phyloP scores from a whole-genome alignment of 495 filamentous ascomycete species.

The Penicillium subrubescens region DNA sequence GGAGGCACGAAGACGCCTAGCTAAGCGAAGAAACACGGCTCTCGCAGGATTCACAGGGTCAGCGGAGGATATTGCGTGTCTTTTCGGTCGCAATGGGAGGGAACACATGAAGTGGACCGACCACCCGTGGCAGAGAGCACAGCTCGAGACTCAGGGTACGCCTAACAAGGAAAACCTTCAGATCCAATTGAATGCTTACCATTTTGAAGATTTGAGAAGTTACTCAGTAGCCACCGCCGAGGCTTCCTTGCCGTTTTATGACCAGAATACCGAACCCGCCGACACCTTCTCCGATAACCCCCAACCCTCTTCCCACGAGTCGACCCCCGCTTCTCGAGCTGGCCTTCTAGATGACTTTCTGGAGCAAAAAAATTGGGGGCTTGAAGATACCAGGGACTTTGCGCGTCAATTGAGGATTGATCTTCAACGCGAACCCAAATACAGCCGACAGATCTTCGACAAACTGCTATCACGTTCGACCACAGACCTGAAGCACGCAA shows the following conservation, averaged over 20 bases:
- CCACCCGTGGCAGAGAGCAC: slow-evolving; percentile 30
- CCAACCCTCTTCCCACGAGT: not conserved
- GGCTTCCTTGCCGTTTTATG: slow-evolving; percentile 22
- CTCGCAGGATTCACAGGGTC: slow-evolving; percentile 39
- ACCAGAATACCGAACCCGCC: slow-evolving; percentile 23
- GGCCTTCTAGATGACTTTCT: slow-evolving; percentile 26
- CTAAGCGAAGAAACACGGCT: slow-evolving; percentile 53
- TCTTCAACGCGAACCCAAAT: slow-evolving; percentile 40
- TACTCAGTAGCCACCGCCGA: slow-evolving; percentile 15
- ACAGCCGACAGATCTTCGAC: slow-evolving; percentile 45
- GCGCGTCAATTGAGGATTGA: slow-evolving; percentile 36
- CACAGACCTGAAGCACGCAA: slow-evolving; percentile 25
- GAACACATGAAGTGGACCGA: slow-evolving; percentile 49
- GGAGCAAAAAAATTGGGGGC: slow-evolving; percentile 17
- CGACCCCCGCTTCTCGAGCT: slow-evolving; percentile 8
- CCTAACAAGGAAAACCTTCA: not conserved
- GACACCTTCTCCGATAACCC: slow-evolving; percentile 10
- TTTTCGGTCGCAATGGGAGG: slow-evolving; percentile 50
- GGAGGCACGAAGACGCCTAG: slow-evolving; percentile 57
- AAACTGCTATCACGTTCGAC: slow-evolving; percentile 31
- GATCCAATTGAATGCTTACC: slow-evolving; percentile 1
- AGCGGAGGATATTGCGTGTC: slow-evolving; percentile 40
- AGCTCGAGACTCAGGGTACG: slow-evolving; percentile 31
- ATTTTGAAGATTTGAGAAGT: slow-evolving; percentile 13
- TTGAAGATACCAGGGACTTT: slow-evolving; percentile 32